Evolutionary conservation across 2,329 filamentous ascomycete species (phyloP).

Genomic region (Beauveria rudraprayagi): DNA sequence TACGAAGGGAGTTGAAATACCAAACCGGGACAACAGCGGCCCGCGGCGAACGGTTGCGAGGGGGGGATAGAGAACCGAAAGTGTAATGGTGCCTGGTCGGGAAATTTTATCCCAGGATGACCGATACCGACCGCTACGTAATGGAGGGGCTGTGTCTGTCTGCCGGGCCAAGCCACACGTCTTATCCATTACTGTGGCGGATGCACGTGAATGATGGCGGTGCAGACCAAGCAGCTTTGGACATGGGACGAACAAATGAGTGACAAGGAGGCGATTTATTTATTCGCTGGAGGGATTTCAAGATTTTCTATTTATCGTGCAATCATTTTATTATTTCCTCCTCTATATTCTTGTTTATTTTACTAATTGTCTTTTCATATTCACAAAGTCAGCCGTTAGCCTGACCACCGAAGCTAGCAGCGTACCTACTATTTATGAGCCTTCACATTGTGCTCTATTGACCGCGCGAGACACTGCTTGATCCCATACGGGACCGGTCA

Average conservation of each 20-base stretch:
- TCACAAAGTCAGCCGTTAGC: no score
- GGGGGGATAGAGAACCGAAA: not conserved
- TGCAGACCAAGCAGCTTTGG: not conserved
- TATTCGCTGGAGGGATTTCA: no score
- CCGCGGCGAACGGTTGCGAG: not conserved
- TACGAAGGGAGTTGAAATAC: not conserved
- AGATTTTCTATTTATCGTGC: no score
- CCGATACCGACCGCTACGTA: constrained; percentile 22
- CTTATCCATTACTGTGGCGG: constrained; percentile 4
- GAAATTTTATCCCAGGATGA: constrained; percentile 14
- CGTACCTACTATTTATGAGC: no score
- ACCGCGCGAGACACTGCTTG: no score
- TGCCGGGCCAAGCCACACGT: not conserved
- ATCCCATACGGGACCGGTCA: not conserved
- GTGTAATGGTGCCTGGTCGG: constrained; percentile 8
- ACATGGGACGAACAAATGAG: not conserved
- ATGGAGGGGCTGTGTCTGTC: constrained; percentile 27
- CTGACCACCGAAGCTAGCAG: no score
- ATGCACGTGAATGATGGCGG: constrained; percentile 5
- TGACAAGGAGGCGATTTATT: no score
- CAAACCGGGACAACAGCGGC: not conserved
- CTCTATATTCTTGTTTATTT: no score
- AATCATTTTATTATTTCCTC: no score
- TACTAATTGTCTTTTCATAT: no score
- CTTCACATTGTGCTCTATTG: no score